phyloP scores from a whole-genome alignment of 306 rosid species.

The Vigna mungo region DNA sequence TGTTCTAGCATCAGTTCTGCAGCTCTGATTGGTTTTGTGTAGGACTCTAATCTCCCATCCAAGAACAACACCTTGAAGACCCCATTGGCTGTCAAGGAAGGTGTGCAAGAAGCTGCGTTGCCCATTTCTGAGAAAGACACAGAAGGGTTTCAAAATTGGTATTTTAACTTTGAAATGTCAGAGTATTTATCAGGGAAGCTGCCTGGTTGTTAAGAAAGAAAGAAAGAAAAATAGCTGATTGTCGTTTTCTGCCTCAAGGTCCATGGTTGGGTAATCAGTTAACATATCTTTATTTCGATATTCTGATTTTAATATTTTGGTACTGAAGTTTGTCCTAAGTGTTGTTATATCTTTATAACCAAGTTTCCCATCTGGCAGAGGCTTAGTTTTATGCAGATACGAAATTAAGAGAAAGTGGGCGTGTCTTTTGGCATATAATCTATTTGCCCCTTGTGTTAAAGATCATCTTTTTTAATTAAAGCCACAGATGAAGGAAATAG shows the following conservation, averaged over 20 bases:
- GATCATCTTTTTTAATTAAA: constrained; percentile 11
- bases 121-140: constrained; percentile 59
- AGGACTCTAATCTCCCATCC: constrained; percentile 68
- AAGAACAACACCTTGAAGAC: constrained; percentile 55
- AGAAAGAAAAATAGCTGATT: constrained; percentile 14
- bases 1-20: constrained; percentile 74
- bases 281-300: constrained; percentile 43
- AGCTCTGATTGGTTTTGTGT: constrained; percentile 65
- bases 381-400: constrained; percentile 40
- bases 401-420: constrained; percentile 34
- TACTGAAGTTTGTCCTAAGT: constrained; percentile 39
- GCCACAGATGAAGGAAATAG: constrained; percentile 46
- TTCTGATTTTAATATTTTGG: constrained; percentile 16
- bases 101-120: constrained; percentile 76
- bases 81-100: constrained; percentile 57
- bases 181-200: constrained; percentile 49
- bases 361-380: constrained; percentile 51
- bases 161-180: neutral
- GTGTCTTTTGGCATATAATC: constrained; percentile 16
- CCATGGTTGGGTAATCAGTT: constrained; percentile 49
- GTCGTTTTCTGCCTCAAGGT: constrained; percentile 47
- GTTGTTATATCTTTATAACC: constrained; percentile 24
- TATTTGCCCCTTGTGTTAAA: constrained; percentile 9
- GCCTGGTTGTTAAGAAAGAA: constrained; percentile 42
- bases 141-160: neutral